Evolutionary conservation across 2,329 filamentous ascomycete species (phyloP).

Genomic region (Neophaeococcomyces aloes): DNA sequence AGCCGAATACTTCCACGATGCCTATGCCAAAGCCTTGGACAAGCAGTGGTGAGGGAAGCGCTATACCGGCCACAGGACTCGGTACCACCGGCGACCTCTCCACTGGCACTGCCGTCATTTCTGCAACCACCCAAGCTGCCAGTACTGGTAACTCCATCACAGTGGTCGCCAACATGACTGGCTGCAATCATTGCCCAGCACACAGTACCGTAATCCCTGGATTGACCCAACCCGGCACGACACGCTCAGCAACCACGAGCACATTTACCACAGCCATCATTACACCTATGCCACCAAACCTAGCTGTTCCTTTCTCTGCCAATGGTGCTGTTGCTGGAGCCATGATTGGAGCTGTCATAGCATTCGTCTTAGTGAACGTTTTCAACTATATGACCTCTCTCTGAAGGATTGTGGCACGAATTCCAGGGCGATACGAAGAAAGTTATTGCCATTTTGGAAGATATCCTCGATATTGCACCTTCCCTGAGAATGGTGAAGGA

Average conservation of each 20-base stretch:
- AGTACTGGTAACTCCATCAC: constrained; percentile 7
- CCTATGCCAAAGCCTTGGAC: constrained; percentile 38
- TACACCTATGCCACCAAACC: neutral
- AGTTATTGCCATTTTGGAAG: no score
- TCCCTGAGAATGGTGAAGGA: no score
- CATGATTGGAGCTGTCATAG: neutral
- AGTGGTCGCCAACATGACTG: constrained; percentile 5
- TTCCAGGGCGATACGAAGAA: no score
- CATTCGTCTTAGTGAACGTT: no score
- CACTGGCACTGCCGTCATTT: constrained; percentile 7
- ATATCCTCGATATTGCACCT: no score
- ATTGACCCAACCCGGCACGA: neutral
- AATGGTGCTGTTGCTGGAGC: neutral
- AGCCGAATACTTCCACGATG: constrained; percentile 36
- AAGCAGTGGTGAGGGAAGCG: constrained; percentile 35
- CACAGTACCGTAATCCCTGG: constrained; percentile 3
- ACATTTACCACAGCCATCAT: constrained; percentile 3
- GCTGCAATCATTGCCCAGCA: neutral
- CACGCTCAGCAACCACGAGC: neutral
- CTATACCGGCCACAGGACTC: constrained; percentile 36
- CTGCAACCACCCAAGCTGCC: neutral
- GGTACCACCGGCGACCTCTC: constrained; percentile 25
- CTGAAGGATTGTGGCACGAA: no score
- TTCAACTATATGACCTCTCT: no score
- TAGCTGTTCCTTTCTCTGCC: neutral